Base-by-base conservation (phyloP, 129 eudicot species). In the Escallonia rubra region DNA sequence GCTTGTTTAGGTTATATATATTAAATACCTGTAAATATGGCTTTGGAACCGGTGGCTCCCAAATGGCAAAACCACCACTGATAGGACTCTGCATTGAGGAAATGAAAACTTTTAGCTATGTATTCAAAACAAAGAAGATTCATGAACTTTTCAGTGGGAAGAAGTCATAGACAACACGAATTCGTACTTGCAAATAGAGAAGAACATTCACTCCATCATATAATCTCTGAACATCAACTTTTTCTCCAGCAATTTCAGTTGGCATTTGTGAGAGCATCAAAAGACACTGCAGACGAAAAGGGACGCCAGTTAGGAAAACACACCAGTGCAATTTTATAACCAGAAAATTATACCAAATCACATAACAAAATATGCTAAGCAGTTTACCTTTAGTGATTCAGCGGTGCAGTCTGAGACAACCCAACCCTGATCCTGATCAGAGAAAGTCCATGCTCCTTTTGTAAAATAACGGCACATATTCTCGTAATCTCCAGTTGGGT, bases 371-470 rank as follows among this genome's bases (percentile, higher is more conserved):
- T 10, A 4, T 10, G 14, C 14, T 61, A n/a, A 12, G 46, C 16
- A 23, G 43, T 51, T 52, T 56, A 85, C 96, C 74, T 82, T 88
- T 5, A 85, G 64, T 2, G 87, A 78, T 74, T 80, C 89, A 4
- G 85, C 81, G 34, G 96, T 80, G 80, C 96, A 88, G 51, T 88
- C 91, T 2, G 91, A 82, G 52, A 85, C 91, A 42, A 71, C 83
- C 85, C 87, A 88, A 4, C 89, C 87, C 10, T 85, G 87, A 78
- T 88, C 96, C 80, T 80, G 96, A 68, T 85, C 86, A 1, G 85
- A 64, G 78, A 82, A 89, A 7, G 96, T 73, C 96, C 96, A 89
- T 3, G 85, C 50, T 9, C 96, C 96, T 83, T 89, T 89, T 10
- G 83, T 75, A 54, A 88, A 66, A 43, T 82, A 84, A 43, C 89